Evolutionary conservation across 257 asterid genomes (phyloP).

Genomic region (Solanum tarijense): DNA sequence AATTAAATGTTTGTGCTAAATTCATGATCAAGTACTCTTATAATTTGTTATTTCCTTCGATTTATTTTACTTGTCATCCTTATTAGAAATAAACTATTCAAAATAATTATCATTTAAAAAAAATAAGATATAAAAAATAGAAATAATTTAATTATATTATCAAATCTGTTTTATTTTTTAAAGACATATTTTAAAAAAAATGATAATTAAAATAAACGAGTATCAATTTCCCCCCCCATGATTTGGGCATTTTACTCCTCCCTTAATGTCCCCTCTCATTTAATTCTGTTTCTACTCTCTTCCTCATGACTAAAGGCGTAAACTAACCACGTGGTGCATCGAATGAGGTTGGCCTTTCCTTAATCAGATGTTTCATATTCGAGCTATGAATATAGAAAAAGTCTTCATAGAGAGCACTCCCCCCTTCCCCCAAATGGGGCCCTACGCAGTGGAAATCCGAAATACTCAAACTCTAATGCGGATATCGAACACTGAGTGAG

Average conservation of each 20-base stretch:
- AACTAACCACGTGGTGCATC: background rate
- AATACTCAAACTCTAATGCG: too few relatives aligned
- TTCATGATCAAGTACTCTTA: background rate
- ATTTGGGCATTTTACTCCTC: background rate
- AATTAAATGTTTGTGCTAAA: background rate
- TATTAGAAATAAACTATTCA: background rate
- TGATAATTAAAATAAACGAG: too few relatives aligned
- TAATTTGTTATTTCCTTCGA: background rate
- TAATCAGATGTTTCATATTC: too few relatives aligned
- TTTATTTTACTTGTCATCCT: background rate
- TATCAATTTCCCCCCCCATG: background rate
- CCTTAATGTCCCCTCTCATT: background rate
- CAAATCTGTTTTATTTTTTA: too few relatives aligned
- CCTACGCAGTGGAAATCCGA: too few relatives aligned
- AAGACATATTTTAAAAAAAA: too few relatives aligned
- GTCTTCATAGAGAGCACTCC: background rate
- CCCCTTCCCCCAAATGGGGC: too few relatives aligned
- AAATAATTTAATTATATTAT: too few relatives aligned
- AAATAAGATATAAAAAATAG: background rate
- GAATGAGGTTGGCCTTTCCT: rapidly evolving
- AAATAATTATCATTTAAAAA: background rate
- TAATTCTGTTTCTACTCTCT: background rate
- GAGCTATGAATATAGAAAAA: too few relatives aligned
- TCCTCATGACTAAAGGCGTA: background rate
- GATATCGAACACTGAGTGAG: background rate